A percentile compares a stretch with the other conserved stretches of the same genome.
Evolutionary conservation across 148 eudicot genomes (phyloP).

Genomic region (Rhododendron kiyosumense): DNA sequence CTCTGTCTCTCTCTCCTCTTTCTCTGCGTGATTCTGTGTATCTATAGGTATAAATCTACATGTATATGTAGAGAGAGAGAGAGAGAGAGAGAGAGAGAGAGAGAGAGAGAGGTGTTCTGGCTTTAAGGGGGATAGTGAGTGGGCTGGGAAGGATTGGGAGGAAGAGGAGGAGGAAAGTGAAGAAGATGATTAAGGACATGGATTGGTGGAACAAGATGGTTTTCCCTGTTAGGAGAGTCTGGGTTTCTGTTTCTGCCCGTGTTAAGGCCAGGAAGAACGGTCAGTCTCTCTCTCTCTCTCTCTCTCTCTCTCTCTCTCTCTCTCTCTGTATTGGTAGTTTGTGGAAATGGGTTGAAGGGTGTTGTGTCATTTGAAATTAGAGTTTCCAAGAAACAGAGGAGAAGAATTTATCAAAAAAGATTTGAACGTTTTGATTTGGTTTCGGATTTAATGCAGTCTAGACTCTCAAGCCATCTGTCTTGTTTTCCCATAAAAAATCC

Average conservation of each 20-base stretch:
- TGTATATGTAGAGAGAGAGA: neutral
- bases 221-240: conserved; percentile 27
- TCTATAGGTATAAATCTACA: neutral
- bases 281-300: conserved; percentile 13
- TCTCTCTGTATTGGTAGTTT: neutral
- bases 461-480: neutral
- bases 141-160: conserved; percentile 18
- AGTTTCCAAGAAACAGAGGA: neutral
- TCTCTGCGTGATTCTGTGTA: neutral
- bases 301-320: neutral
- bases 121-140: conserved; percentile 20
- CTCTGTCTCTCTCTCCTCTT: neutral
- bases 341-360: neutral
- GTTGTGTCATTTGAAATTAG: neutral
- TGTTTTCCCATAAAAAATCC: neutral
- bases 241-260: conserved; percentile 26
- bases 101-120: conserved; percentile 22
- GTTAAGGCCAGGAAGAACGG: conserved; percentile 30
- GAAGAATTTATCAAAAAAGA: neutral
- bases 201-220: conserved; percentile 35
- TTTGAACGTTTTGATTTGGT: neutral
- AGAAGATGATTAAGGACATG: conserved; percentile 24
- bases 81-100: conserved; percentile 4
- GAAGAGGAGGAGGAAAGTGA: conserved; percentile 26
- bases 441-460: neutral